phyloP scores from a whole-genome alignment of 2,329 filamentous ascomycete species.

The Cercospora janseana region DNA sequence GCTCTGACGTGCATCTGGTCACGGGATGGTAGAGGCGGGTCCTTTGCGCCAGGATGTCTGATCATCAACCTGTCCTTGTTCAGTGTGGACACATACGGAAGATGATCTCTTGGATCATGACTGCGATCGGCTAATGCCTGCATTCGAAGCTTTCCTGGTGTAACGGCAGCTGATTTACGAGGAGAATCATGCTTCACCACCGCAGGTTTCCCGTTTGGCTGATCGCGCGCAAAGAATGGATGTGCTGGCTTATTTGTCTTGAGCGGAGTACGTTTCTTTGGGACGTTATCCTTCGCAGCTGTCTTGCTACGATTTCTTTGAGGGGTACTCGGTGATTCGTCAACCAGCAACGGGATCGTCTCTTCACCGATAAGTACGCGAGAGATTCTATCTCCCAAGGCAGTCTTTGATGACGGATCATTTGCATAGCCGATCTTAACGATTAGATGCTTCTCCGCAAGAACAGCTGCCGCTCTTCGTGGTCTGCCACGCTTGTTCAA shows the following conservation, averaged over 20 bases:
- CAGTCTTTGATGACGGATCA: constrained; percentile 46
- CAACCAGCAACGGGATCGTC: constrained; percentile 3
- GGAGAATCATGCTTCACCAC: constrained; percentile 33
- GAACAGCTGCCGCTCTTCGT: constrained; percentile 29
- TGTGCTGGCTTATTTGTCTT: constrained; percentile 49
- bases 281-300: constrained; percentile 16
- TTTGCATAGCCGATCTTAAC: constrained; percentile 52
- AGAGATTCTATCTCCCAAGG: constrained; percentile 61
- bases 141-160: constrained; percentile 47
- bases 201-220: constrained; percentile 35
- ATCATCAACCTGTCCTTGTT: constrained; percentile 40
- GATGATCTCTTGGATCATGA: constrained; percentile 22
- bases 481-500: constrained; percentile 33
- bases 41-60: constrained; percentile 64
- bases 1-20: constrained; percentile 65
- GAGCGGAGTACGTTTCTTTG: constrained; percentile 28
- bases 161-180: constrained; percentile 42
- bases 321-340: constrained; percentile 5
- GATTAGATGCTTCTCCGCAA: constrained; percentile 25
- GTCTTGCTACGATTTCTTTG: constrained; percentile 3
- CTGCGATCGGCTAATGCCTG: constrained; percentile 30
- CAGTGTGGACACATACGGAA: constrained; percentile 30
- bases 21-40: constrained; percentile 70
- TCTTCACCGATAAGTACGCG: constrained; percentile 55
- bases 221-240: constrained; percentile 67